These are phyloP conservation scores for Fomes fomentarius DNA, from an alignment of 1,284 basidiomycete species.

Conservation along the genomic window DNA sequence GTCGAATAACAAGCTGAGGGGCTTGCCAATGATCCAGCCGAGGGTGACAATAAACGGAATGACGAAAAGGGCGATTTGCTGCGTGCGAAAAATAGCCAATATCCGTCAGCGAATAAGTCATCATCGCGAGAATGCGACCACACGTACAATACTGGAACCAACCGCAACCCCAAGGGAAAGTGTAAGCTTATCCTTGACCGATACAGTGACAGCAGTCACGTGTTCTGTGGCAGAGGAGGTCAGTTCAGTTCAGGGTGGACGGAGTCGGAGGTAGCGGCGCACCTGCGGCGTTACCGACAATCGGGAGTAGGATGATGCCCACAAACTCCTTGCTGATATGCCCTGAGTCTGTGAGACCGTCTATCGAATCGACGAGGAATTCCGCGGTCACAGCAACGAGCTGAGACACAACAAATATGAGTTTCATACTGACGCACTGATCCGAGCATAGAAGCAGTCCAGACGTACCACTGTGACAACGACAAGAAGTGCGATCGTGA, in stretches of 20 bases:
- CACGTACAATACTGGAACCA: constrained; percentile 84
- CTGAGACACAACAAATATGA: constrained; percentile 37
- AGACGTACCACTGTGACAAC: constrained; percentile 65
- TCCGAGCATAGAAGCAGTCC: neutral
- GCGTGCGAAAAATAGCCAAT: constrained; percentile 7
- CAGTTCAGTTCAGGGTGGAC: too few species aligned
- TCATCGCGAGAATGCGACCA: neutral
- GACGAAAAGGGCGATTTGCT: constrained; percentile 90
- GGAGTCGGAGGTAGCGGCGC: constrained; percentile 15
- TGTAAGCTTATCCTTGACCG: constrained; percentile 80
- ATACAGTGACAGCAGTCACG: constrained; percentile 86
- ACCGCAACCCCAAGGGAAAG: constrained; percentile 83
- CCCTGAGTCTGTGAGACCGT: constrained; percentile 57
- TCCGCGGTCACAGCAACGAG: constrained; percentile 85
- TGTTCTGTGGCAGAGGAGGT: constrained; percentile 55
- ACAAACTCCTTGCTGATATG: constrained; percentile 77
- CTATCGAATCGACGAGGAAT: constrained; percentile 81
- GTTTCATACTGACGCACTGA: neutral
- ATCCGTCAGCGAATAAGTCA: neutral
- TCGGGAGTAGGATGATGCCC: constrained; percentile 86
- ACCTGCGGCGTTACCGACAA: constrained; percentile 86
- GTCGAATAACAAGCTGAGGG: constrained; percentile 66
- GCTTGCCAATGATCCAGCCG: constrained; percentile 68
- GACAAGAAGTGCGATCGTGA: constrained; percentile 57
- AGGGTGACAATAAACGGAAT: constrained; percentile 74